Percentiles rank a stretch among this genome's conserved stretches.
Conservation (phyloP, 2,329 filamentous ascomycete genomes). For the Colletotrichum tropicicola region DNA sequence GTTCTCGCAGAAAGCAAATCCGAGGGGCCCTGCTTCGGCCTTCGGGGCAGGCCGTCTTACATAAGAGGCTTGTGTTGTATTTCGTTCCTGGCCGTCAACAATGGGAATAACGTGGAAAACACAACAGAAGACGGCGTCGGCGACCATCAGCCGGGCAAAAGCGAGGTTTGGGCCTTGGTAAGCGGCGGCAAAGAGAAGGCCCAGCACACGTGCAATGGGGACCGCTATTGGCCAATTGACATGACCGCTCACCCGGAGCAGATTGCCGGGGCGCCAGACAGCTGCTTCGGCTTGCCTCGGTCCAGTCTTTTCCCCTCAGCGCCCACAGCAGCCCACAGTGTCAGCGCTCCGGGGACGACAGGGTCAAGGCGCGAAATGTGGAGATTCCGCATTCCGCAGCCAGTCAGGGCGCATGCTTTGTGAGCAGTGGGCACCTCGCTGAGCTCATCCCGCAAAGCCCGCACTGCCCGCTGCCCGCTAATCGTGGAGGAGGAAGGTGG, state of each 20-base stretch:
- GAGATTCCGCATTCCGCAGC: background rate
- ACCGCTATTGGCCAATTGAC: slow-evolving; percentile 32
- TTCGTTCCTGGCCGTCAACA: background rate
- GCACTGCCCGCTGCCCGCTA: slow-evolving; percentile 3
- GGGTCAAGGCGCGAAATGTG: background rate
- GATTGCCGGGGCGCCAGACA: background rate
- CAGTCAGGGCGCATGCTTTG: slow-evolving; percentile 3
- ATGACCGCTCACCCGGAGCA: slow-evolving; percentile 3
- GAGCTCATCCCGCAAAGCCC: slow-evolving; percentile 9
- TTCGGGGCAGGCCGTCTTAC: slow-evolving; percentile 5
- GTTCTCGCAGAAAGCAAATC: background rate
- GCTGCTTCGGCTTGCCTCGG: slow-evolving; percentile 32
- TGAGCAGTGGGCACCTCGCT: background rate
- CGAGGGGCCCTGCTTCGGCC: slow-evolving; percentile 5
- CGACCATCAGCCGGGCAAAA: slow-evolving; percentile 9
- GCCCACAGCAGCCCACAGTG: background rate
- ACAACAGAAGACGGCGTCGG: background rate
- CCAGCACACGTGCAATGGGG: background rate
- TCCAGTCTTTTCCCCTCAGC: slow-evolving; percentile 25
- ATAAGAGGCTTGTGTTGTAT: background rate
- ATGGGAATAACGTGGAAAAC: slow-evolving; percentile 17
- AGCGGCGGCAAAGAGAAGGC: slow-evolving; percentile 9
- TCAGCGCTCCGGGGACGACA: background rate
- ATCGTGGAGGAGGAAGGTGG: slow-evolving; percentile 25
- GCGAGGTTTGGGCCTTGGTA: slow-evolving; percentile 19